Evolutionary conservation across 2,329 filamentous ascomycete genomes (phyloP).

Genomic region (Hymenoscyphus fructigenus): DNA sequence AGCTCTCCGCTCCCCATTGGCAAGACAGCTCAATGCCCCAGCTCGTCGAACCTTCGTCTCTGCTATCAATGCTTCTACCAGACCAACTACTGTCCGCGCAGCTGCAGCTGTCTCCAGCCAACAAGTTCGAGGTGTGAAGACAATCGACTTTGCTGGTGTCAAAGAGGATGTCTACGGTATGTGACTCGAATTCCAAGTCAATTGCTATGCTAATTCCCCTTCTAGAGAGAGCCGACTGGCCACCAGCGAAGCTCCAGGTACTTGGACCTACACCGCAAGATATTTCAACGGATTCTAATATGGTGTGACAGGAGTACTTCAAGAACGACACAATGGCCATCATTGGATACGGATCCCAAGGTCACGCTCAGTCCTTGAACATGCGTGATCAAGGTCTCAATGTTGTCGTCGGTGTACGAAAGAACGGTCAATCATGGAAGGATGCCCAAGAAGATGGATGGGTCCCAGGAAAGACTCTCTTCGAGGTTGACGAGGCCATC

Average conservation of each 20-base stretch:
- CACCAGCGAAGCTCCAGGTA: conserved; percentile 94
- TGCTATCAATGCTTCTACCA: conserved; percentile 55
- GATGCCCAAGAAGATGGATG: conserved; percentile 96
- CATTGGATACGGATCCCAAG: conserved; percentile 97
- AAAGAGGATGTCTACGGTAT: conserved; percentile 94
- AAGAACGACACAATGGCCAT: conserved; percentile 99
- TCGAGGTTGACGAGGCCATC: conserved; percentile 97
- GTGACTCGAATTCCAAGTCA: conserved; percentile 28
- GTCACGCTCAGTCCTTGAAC: conserved; percentile 98
- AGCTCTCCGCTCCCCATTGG: conserved; percentile 62
- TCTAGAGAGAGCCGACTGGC: conserved; percentile 96
- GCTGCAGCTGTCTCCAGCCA: conserved; percentile 47
- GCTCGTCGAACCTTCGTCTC: conserved; percentile 62
- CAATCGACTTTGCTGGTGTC: conserved; percentile 91
- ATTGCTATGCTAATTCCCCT: conserved; percentile 5
- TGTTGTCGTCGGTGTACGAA: conserved; percentile 97
- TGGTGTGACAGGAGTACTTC: conserved; percentile 80
- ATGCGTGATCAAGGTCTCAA: conserved; percentile 99
- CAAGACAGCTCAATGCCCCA: conserved; percentile 62
- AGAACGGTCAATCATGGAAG: conserved; percentile 98
- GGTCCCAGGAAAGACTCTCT: conserved; percentile 98
- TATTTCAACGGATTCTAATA: conserved; percentile 25
- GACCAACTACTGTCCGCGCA: conserved; percentile 47
- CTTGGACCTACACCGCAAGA: conserved; percentile 30
- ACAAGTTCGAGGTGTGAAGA: conserved; percentile 86